A percentile compares a stretch with the other conserved stretches of the same genome.
Evolutionary conservation across 2,329 filamentous ascomycete genomes (phyloP).

Genomic region (Ophiostoma angusticollis): DNA sequence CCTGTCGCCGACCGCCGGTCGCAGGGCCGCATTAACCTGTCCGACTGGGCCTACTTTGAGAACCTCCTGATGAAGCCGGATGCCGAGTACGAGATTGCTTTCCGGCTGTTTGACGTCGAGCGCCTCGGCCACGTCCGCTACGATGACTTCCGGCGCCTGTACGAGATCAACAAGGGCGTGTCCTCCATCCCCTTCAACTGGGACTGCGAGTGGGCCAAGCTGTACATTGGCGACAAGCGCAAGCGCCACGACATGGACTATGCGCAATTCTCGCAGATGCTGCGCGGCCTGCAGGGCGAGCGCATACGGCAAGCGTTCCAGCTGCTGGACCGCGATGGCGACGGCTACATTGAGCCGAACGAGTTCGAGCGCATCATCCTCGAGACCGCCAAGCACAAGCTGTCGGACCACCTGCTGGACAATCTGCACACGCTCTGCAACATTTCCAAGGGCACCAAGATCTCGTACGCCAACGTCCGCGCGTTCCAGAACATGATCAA

Average conservation of each 20-base stretch:
- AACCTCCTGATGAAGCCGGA: conserved; percentile 88
- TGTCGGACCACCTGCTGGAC: conserved; percentile 87
- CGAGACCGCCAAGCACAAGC: conserved; percentile 87
- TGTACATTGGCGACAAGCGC: conserved; percentile 84
- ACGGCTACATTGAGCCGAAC: conserved; percentile 89
- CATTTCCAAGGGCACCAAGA: conserved; percentile 80
- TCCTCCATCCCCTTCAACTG: conserved; percentile 88
- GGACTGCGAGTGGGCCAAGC: conserved; percentile 89
- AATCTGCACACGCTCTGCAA: conserved; percentile 91
- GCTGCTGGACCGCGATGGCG: conserved; percentile 75
- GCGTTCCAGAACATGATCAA: conserved; percentile 97
- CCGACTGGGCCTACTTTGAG: conserved; percentile 89
- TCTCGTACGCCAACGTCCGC: conserved; percentile 93
- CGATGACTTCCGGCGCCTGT: conserved; percentile 72
- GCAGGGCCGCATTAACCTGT: conserved; percentile 59
- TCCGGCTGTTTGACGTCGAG: conserved; percentile 85
- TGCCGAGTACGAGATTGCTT: conserved; percentile 97
- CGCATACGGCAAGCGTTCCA: conserved; percentile 92
- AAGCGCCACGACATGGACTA: conserved; percentile 88
- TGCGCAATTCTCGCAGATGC: conserved; percentile 94
- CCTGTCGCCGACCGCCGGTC: conserved; percentile 71
- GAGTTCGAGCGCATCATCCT: conserved; percentile 95
- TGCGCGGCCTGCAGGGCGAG: conserved; percentile 91
- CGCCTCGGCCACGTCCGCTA: conserved; percentile 78
- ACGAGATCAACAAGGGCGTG: conserved; percentile 77